Percentiles rank a stretch among this genome's conserved stretches.
These are phyloP conservation scores for Lentithecium fluviatile DNA, from an alignment of 495 filamentous ascomycete genomes.

Conservation along the genomic window DNA sequence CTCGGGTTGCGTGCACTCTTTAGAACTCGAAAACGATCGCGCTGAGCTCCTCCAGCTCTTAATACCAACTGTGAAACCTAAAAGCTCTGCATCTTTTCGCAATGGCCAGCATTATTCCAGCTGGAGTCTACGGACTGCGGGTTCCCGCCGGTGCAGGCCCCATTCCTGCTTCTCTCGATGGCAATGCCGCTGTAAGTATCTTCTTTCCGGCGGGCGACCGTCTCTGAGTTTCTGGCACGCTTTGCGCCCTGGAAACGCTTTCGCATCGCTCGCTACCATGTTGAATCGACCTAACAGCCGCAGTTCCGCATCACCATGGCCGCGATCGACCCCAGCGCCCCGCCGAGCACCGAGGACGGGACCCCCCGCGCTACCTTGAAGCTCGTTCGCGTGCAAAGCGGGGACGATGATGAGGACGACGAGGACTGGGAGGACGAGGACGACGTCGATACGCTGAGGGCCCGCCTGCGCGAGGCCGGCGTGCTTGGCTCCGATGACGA, in stretches of 20 bases:
- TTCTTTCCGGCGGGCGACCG: slow-evolving; percentile 1
- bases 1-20: slow-evolving; percentile 7
- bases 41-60: not conserved
- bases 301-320: slow-evolving; percentile 98
- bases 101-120: slow-evolving; percentile 56
- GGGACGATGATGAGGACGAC: slow-evolving; percentile 42
- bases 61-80: not conserved
- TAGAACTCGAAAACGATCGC: not conserved
- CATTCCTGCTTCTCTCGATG: slow-evolving; percentile 69
- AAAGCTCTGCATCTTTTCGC: slow-evolving; percentile 2
- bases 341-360: slow-evolving; percentile 56
- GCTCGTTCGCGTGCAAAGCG: slow-evolving; percentile 64
- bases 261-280: not conserved
- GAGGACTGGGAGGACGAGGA: slow-evolving; percentile 51
- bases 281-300: slow-evolving; percentile 20
- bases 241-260: not conserved
- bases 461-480: slow-evolving; percentile 50
- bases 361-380: slow-evolving; percentile 82
- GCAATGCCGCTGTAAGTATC: slow-evolving; percentile 75
- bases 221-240: not conserved
- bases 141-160: slow-evolving; percentile 76
- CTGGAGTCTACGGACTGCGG: slow-evolving; percentile 85
- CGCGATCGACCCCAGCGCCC: slow-evolving; percentile 85
- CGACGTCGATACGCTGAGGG: slow-evolving; percentile 63
- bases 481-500: slow-evolving; percentile 40